A percentile compares a stretch with the other conserved stretches of the same genome.
These are phyloP conservation scores for Parachaetomium inaequale DNA, from an alignment of 495 filamentous ascomycete genomes.

Conservation along the genomic window DNA sequence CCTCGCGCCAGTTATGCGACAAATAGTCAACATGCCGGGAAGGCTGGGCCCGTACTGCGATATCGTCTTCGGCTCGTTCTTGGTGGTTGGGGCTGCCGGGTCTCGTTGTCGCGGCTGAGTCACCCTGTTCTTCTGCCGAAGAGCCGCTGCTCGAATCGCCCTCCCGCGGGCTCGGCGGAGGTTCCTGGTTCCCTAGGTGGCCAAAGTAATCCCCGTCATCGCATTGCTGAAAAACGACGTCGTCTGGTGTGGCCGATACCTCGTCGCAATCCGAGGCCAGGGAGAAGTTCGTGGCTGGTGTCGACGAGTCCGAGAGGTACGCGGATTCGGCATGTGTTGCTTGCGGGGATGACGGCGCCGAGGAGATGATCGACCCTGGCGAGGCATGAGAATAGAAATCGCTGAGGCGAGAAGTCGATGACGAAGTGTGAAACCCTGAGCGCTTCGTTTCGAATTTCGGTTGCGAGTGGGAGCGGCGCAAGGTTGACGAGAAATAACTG, in stretches of 20 bases:
- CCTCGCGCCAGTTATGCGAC: conserved; percentile 91
- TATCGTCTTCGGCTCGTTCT: conserved; percentile 75
- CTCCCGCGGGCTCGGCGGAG: conserved; percentile 43
- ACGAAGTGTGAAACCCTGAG: conserved; percentile 39
- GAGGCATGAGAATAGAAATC: conserved; percentile 38
- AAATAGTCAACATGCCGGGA: conserved; percentile 95
- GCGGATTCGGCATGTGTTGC: conserved; percentile 37
- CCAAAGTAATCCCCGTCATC: conserved; percentile 49
- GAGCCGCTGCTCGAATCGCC: conserved; percentile 47
- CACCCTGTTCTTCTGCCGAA: conserved; percentile 44
- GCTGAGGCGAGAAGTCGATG: conserved; percentile 42
- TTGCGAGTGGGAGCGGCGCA: conserved; percentile 50
- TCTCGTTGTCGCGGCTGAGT: conserved; percentile 43
- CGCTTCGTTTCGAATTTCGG: conserved; percentile 39
- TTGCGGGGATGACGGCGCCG: conserved; percentile 46
- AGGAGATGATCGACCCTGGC: conserved; percentile 46
- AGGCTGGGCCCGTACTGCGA: conserved; percentile 69
- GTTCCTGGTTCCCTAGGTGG: conserved; percentile 46
- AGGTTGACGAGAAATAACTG: conserved; percentile 41
- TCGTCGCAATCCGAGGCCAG: conserved; percentile 52
- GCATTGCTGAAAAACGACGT: conserved; percentile 58
- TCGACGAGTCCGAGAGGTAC: conserved; percentile 48
- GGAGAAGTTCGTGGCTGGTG: conserved; percentile 62
- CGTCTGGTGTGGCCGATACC: conserved; percentile 40
- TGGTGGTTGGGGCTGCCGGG: conserved; percentile 43